Evolutionary conservation across 1,139 yeast genomes (phyloP), one percentile per base, ranked within the genome.

Genomic region (Candida gigantensis): DNA sequence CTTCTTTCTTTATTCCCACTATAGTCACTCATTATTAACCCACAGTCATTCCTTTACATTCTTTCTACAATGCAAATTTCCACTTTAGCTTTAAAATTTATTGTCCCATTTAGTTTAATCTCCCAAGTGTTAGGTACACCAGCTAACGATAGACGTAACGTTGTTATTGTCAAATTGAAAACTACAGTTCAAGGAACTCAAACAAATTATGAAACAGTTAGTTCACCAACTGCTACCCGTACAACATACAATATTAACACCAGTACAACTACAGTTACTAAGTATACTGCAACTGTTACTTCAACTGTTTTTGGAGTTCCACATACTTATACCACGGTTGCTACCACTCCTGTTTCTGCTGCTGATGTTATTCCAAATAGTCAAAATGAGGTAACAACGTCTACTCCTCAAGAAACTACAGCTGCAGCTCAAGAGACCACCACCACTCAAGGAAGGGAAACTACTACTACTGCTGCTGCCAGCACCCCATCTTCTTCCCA

Each of bases 221-320:
- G 58, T 39, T 72, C 67, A 14, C 45, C 55, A 15, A 56, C 60
- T 23, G 40, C 53, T 3, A 66, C 72, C 14, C 36, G 44, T 23
- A 66, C 73, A 14, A 58, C 65, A 40, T 41, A 52, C 26, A 40
- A 52, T 13, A 53, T 63, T 20, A 54, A 58, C 33, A 62, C 73
- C 28, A 54, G 59, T 17, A 64, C 70, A 14, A 51, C 58, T 24
- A 71, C 76, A 12, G 58, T 62, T 31, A 71, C 76, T 17, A 56
- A 60, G 31, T 71, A 69, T 49, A 71, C 76, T 25, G 74, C 75
- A 10, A 71, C 77, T 6, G 70, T 65, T 30, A 70, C 74, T 6
- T 60, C 67, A 3, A 68, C 74, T 10, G 62, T 70, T 13, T 62
- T 62, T 42, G 75, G 75, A 18, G 52, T 59, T 15, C 65, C 67